Base-by-base conservation (phyloP, 2,329 filamentous ascomycete species). In the Monosporascus sp. region DNA sequence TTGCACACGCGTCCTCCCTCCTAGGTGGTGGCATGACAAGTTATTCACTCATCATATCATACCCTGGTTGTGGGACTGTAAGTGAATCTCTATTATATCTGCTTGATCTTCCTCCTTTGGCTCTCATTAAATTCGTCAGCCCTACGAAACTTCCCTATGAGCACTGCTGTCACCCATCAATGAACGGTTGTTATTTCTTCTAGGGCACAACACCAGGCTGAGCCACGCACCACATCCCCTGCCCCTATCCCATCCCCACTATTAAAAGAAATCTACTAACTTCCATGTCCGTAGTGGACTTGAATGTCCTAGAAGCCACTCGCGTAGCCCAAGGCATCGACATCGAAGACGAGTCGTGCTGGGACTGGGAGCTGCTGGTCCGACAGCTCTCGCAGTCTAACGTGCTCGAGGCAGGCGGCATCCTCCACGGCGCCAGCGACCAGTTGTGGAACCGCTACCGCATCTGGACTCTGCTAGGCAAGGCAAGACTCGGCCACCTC, bases 281-380 rank as follows among this genome's bases (percentile, higher is more conserved):
- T 14, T 14, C 31, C 31, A 35, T 35, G 31, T 35, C 31, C 31
- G 31, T 17, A 44, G 41, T 63, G 6, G 22, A 55, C 8, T 17
- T 50, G 7, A 3, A 31, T 1, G 35, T 35, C 2, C 3, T 58
- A 22, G 7, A 20, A 44, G 3, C n/a, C 9, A 9, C 8, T 7
- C 41, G 41, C 9, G 14, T 44, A 7, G 41, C 20, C 7, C 7
- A 51, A 20, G 22, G 27, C 9, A 7, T 8, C 31, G n/a, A 22
- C 7, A 22, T 25, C 14, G 7, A 15, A 9, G 18, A 48, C 7
- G 49, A 50, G 41, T 20, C 41, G 20, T n/a, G 41, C 44, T 56
- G 61, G 49, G 62, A 65, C 50, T 65, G 62, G 62, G 62, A 65
- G 51, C 37, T 54, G 3, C 53, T 64, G 3, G 60, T 57, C 18